A percentile compares a stretch with the other conserved stretches of the same genome.
These are phyloP conservation scores for Dendrobium catenatum DNA, from an alignment of 106 monocot species.

Conservation along the genomic window DNA sequence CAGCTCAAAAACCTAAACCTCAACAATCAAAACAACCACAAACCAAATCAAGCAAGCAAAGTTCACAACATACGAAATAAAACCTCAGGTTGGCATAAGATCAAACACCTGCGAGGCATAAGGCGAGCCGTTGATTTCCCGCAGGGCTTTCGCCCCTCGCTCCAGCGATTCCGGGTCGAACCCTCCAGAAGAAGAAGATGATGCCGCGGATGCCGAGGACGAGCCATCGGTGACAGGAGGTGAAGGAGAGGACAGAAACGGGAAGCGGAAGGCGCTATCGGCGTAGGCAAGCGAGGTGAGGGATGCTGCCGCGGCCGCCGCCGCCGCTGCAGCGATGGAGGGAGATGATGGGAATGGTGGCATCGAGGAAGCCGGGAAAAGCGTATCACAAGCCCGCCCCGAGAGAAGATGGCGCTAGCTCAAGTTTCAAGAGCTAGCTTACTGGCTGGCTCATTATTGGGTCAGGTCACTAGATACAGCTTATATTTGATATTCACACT, in stretches of 20 bases:
- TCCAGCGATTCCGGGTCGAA: slow-evolving; percentile 87
- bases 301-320: slow-evolving; percentile 11
- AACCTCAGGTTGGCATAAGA: background rate
- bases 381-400: background rate
- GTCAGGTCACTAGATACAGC: too few relatives aligned
- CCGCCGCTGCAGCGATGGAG: slow-evolving; percentile 12
- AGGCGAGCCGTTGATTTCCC: slow-evolving; percentile 81
- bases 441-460: too few relatives aligned
- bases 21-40: background rate
- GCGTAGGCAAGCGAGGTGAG: slow-evolving; percentile 20
- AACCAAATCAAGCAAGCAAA: background rate
- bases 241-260: slow-evolving; percentile 2
- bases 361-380: background rate
- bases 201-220: background rate
- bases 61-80: background rate
- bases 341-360: background rate
- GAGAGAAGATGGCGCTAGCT: too few relatives aligned
- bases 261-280: slow-evolving; percentile 15
- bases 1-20: slow-evolving; percentile 65
- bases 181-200: slow-evolving; percentile 25
- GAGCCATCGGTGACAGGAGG: background rate
- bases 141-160: slow-evolving; percentile 57
- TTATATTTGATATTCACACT: too few relatives aligned
- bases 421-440: too few relatives aligned
- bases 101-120: slow-evolving; percentile 56